Base-by-base conservation (phyloP, 2,329 filamentous ascomycete species). In the Verticillium isaacii region DNA sequence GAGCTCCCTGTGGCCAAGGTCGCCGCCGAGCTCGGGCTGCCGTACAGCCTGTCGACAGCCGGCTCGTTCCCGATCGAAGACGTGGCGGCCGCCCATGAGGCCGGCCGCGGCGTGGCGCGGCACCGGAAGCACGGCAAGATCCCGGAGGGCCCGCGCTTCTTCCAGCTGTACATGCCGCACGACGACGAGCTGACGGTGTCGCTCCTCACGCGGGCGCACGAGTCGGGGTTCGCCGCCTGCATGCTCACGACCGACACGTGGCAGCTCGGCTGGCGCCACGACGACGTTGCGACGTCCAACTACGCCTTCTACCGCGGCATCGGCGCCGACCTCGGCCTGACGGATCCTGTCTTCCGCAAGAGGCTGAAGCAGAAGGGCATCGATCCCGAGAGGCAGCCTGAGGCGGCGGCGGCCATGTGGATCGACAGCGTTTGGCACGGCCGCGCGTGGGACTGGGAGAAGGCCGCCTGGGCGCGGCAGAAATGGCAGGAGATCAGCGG, bases 341-440 rank as follows among this genome's bases (percentile, higher is more conserved):
- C 74, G 0, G 86, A 89, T 63, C 84, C 84, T 0, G 83, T 88
- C 0, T 89, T 89, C 68, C 79, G 81, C 66, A 78, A 80, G 64
- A 71, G 81, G 1, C 72, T 88, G 29, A 71, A 72, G 32, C 81
- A 83, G 54, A 75, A 70, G 2, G 80, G 79, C 0, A 85, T 88
- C 57, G 83, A 89, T n/a, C 73, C 76, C 50, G 80, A 85, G 69
- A 78, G 83, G 8, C 80, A 82, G 58, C 78, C 80, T 1, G 81
- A 85, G 41, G 78, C 80, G 63, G 85, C 85, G 0, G 82, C 83
- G 2, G 80, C 82, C 0, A 79, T 84, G 63, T 89, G 86, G 86
- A 88, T 89, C 65, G 86, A 89, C 66, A 70, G 66, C 56, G 78
- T 89, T 56, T 89, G 85, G 85, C 86, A 89, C 70, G 85, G 86